Evolutionary conservation across 2,329 filamentous ascomycete species (phyloP).

Genomic region (Cladosporium cucumerinum): DNA sequence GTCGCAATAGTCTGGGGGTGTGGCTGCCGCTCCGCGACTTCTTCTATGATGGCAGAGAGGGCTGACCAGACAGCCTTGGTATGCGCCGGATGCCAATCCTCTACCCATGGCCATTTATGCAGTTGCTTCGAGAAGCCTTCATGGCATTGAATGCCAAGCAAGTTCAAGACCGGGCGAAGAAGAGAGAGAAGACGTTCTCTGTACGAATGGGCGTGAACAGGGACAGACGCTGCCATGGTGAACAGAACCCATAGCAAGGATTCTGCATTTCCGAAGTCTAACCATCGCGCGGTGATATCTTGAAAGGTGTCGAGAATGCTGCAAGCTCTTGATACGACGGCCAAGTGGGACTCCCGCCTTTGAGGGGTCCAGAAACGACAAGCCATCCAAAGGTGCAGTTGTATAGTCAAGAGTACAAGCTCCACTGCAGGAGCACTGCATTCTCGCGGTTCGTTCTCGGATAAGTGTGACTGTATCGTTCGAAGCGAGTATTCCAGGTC

Average conservation of each 20-base stretch:
- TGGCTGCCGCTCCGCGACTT: background rate
- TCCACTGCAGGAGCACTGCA: background rate
- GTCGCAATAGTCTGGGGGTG: background rate
- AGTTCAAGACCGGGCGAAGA: background rate
- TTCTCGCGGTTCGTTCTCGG: background rate
- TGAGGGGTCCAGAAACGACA: constrained; percentile 14
- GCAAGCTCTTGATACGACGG: background rate
- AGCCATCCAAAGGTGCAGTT: constrained; percentile 8
- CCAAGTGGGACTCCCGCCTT: background rate
- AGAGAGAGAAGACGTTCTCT: background rate
- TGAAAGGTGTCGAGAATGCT: background rate
- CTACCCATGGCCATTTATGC: constrained; percentile 1
- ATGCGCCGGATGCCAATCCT: constrained; percentile 1
- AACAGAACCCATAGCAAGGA: constrained; percentile 4
- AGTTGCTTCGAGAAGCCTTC: background rate
- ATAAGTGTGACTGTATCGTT: background rate
- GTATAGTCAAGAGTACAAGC: background rate
- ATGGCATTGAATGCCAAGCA: background rate
- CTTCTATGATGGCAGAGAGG: background rate
- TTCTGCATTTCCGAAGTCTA: background rate
- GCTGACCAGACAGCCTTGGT: background rate
- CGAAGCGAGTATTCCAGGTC: constrained; percentile 1
- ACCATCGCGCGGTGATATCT: background rate
- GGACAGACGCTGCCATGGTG: background rate
- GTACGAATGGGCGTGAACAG: background rate